Evolutionary conservation across 768 basidiomycete genomes (phyloP).

Genomic region (Tricholoma matsutake): DNA sequence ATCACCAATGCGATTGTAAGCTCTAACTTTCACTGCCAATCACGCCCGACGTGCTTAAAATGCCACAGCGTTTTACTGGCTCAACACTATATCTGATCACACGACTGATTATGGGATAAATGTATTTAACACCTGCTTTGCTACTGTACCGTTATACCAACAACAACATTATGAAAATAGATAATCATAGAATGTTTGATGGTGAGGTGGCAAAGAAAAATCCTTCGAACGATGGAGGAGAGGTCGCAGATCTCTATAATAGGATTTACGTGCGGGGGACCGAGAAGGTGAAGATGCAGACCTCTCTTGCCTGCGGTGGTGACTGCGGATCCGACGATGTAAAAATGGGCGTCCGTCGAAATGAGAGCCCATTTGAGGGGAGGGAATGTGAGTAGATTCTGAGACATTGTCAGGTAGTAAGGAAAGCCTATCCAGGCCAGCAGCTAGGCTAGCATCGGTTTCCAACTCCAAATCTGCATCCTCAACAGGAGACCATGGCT

Average conservation of each 20-base stretch:
- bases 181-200: conserved; percentile 40
- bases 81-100: conserved; percentile 29
- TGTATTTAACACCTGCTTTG: conserved; percentile 4
- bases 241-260: conserved; percentile 22
- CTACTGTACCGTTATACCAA: conserved; percentile 4
- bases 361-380: conserved; percentile 16
- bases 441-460: conserved; percentile 26
- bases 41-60: conserved; percentile 1
- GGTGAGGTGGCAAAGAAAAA: conserved; percentile 5
- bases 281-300: conserved; percentile 53
- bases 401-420: conserved; percentile 18
- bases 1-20: conserved; percentile 65
- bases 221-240: conserved; percentile 7
- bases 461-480: conserved; percentile 27
- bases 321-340: conserved; percentile 26
- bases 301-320: conserved; percentile 18
- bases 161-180: conserved; percentile 33
- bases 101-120: conserved; percentile 26
- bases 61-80: conserved; percentile 26
- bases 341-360: conserved; percentile 35
- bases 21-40: conserved; percentile 8
- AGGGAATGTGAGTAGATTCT: not conserved
- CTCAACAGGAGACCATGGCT: conserved; percentile 37
- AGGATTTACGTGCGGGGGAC: conserved; percentile 41
- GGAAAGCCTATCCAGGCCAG: conserved; percentile 33